Base-by-base conservation (phyloP, 257 asterid genomes). In the Solanum sejunctum region DNA sequence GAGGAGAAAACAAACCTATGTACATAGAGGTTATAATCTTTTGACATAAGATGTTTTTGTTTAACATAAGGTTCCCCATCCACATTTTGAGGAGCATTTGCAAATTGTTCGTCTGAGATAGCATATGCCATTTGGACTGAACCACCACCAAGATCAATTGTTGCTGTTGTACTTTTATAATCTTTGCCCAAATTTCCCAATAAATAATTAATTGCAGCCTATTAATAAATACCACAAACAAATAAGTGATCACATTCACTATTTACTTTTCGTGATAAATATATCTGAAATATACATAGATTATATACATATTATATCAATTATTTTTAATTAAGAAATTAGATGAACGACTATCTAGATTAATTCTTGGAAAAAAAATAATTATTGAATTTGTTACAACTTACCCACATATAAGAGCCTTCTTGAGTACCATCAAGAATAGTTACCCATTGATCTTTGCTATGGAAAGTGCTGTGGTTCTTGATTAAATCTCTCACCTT, bases 81-180 rank as follows among this genome's bases (percentile, higher is more conserved):
- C 1, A 88, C 83, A 71, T 85, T 41, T 84, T 84, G 83, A 52
- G 98, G 93, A 61, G 93, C 98, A 80, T 91, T 91, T 82, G 91
- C 95, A 88, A 94, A 94, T 84, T 88, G 94, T 80, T 90, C 88
- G 5, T 89, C 91, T 85, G 97, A 90, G 70, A 95, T 85, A 39
- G 98, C 97, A 88, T 93, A 95, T 10, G 98, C 93, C 97, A 95
- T 91, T 84, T 95, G 97, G 69, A 95, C 94, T 72, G 98, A 93
- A 81, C 96, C 98, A 86, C 98, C 98, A 54, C 98, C 98, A 83
- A 95, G 95, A 88, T 93, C 98, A 88, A 95, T 91, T 58, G 94
- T 93, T 71, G 97, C 97, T 83, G 93, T 90, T 18, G 98, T 93
- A 23, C 82, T 73, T 6, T 90, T 67, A 82, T 93, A 92, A n/a